Evolutionary conservation across 1,139 yeast species (phyloP).

Genomic region (Fermentozyma sake): DNA sequence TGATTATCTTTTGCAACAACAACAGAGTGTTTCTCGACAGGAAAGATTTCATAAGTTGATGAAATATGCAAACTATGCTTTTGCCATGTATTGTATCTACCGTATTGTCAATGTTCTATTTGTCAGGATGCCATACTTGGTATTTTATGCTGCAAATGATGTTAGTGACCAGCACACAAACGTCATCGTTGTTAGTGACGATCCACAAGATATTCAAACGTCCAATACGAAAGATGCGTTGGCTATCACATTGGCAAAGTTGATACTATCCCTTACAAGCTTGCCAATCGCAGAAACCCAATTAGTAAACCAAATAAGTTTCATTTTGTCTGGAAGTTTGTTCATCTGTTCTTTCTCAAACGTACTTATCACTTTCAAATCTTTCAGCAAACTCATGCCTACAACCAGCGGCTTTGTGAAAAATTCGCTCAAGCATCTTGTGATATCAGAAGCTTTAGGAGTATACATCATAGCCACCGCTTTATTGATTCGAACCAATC

Average conservation of each 20-base stretch:
- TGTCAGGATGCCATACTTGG: conserved; percentile 31
- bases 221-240: conserved; percentile 47
- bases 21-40: no score
- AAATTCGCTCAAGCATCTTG: conserved; percentile 40
- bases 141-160: conserved; percentile 1
- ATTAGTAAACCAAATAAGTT: conserved; percentile 60
- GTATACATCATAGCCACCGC: conserved; percentile 80
- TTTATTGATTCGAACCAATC: conserved; percentile 65
- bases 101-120: conserved; percentile 48
- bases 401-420: conserved; percentile 22
- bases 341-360: conserved; percentile 67
- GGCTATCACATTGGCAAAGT: conserved; percentile 60
- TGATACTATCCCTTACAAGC: conserved; percentile 27
- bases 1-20: conserved; percentile 12
- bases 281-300: conserved; percentile 43
- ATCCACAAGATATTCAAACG: no score
- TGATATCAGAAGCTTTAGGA: conserved; percentile 70
- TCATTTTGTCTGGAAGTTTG: conserved; percentile 59
- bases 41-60: no score
- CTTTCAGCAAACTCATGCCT: conserved; percentile 33
- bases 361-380: conserved; percentile 49
- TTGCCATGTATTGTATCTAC: conserved; percentile 64
- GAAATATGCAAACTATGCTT: conserved; percentile 21
- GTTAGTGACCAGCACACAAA: conserved; percentile 2
- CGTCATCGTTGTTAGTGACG: conserved; percentile 1